Base-by-base conservation (phyloP, 805 yeast genomes). In the Candida odintsovae region DNA sequence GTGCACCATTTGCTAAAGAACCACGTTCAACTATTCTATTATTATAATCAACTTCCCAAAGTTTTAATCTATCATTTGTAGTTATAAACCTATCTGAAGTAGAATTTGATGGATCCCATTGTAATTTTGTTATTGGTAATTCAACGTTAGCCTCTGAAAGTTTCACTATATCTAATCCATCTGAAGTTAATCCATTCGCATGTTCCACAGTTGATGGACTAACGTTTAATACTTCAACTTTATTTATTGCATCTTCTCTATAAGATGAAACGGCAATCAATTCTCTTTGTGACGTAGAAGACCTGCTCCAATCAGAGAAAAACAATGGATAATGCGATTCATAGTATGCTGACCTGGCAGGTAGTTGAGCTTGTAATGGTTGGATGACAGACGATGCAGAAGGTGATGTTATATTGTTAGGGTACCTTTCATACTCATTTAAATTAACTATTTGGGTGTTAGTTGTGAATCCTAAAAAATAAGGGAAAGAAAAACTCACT, bases 201-300 rank as follows among this genome's bases (percentile, higher is more conserved):
- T 58, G 63, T 20, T 59, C 62, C 1, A 57, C 59, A 2, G 52
- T 25, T 0, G 55, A 49, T 11, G 50, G 49, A 0, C 59, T 40
- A 0, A 77, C 75, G 41, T 67, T 64, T 10, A 76, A 51, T 1
- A 84, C 64, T 57, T 80, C 82, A 22, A 90, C 62, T 53, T 78
- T 77, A 65, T 90, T 90, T 37, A 73, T 69, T 23, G 80, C 69
- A 43, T 88, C 95, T 62, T 90, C 97, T 48, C 86, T 77, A 61
- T 81, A 88, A 0, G 96, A 77, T n/a, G 83, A 74, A n/a, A 84
- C 61, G 0, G 88, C 94, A 8, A 86, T 64, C 41, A 73, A 67
- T 9, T 80, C 82, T 11, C 58, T 49, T 2, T 69, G 70, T 3
- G 68, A 60, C 3, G 28, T n/a, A 3, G 23, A 6, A 10, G 55